Conservation (phyloP, 805 yeast genomes). For the Wickerhamomyces bovis region DNA sequence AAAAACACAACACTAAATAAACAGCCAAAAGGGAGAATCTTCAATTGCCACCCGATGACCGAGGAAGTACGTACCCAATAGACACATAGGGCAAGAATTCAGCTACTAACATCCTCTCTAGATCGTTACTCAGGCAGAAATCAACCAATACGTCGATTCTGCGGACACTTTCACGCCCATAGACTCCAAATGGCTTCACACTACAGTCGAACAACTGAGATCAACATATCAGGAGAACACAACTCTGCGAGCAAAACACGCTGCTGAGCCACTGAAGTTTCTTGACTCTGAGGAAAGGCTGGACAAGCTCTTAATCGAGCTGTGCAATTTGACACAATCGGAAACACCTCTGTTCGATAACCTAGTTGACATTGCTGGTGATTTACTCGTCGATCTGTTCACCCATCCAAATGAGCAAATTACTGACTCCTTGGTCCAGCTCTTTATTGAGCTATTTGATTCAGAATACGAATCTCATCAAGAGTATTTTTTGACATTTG, state of each 20-base stretch:
- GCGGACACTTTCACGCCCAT: neutral
- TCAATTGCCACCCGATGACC: too few relatives aligned
- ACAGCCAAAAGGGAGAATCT: too few relatives aligned
- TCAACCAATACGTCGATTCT: neutral
- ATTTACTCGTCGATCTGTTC: neutral
- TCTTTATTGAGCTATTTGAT: constrained; percentile 15
- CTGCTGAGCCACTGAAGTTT: constrained; percentile 15
- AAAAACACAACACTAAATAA: too few relatives aligned
- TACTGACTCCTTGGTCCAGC: constrained; percentile 8
- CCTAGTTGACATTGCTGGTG: neutral
- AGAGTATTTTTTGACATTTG: neutral
- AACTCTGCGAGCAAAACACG: constrained; percentile 6
- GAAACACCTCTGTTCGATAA: constrained; percentile 8
- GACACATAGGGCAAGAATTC: too few relatives aligned
- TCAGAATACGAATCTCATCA: constrained; percentile 10
- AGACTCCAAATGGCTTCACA: constrained; percentile 13
- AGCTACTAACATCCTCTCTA: neutral
- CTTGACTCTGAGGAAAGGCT: constrained; percentile 14
- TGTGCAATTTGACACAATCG: constrained; percentile 13
- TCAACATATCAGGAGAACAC: constrained; percentile 4
- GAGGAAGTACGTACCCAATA: neutral
- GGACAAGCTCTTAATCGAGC: constrained; percentile 11
- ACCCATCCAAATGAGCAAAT: constrained; percentile 17
- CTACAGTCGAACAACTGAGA: constrained; percentile 3
- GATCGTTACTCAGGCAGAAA: neutral